These are phyloP conservation scores for Chaetomium cochliodes DNA, from an alignment of 495 filamentous ascomycete species.

Conservation along the genomic window DNA sequence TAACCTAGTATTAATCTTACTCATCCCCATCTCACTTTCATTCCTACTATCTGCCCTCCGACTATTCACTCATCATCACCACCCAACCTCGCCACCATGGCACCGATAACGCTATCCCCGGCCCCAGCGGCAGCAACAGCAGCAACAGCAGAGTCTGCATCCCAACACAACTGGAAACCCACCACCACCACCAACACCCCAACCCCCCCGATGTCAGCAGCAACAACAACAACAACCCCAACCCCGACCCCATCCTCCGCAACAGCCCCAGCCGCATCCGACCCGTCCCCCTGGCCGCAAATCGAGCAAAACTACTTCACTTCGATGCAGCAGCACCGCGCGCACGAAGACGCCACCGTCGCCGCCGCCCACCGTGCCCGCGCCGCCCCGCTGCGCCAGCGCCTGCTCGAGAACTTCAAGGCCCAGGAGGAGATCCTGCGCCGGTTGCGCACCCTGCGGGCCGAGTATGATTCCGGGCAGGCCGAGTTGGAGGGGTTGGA, in stretches of 20 bases:
- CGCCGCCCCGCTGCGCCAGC: background rate
- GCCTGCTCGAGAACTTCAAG: conserved; percentile 14
- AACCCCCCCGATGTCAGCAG: too few species aligned
- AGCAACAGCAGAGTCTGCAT: too few species aligned
- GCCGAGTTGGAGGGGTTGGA: background rate
- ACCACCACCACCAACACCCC: too few species aligned
- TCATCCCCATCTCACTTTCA: too few species aligned
- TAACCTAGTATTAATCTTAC: too few species aligned
- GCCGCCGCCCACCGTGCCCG: conserved; percentile 4
- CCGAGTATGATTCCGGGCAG: background rate
- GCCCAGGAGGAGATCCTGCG: conserved; percentile 17
- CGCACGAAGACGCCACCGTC: conserved; percentile 23
- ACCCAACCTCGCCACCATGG: too few species aligned
- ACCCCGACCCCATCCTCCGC: background rate
- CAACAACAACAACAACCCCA: too few species aligned
- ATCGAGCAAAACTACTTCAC: conserved; percentile 35
- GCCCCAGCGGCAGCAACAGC: too few species aligned
- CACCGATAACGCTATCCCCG: too few species aligned
- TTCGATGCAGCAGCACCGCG: conserved; percentile 20
- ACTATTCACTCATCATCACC: too few species aligned
- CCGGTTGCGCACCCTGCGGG: conserved; percentile 10
- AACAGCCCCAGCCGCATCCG: background rate
- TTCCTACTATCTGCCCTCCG: too few species aligned
- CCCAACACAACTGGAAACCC: too few species aligned
- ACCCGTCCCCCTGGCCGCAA: conserved; percentile 26